Conservation (phyloP, 495 filamentous ascomycete genomes). For the Chlorociboria aeruginascens region DNA sequence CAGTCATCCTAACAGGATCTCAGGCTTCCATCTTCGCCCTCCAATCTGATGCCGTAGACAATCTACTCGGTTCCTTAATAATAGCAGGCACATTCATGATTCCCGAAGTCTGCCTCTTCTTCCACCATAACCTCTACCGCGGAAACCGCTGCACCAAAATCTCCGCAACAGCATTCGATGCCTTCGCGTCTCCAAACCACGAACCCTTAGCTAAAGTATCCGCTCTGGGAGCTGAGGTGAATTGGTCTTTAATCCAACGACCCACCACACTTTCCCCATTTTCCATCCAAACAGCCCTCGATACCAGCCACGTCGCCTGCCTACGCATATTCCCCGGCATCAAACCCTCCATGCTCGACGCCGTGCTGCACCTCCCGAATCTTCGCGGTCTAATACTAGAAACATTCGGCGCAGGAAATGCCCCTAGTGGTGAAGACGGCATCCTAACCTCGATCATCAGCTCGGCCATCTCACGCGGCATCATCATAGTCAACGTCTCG, state of each 20-base stretch:
- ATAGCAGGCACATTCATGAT: conserved; percentile 95
- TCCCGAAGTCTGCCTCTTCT: conserved; percentile 92
- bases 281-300: conserved; percentile 61
- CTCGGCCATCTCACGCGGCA: conserved; percentile 64
- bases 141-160: conserved; percentile 87
- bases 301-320: conserved; percentile 84
- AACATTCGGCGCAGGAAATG: conserved; percentile 93
- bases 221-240: conserved; percentile 68
- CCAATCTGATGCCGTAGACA: conserved; percentile 93
- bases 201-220: conserved; percentile 69
- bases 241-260: conserved; percentile 70
- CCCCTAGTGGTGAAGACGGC: conserved; percentile 73
- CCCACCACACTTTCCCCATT: conserved; percentile 65
- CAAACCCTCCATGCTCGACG: conserved; percentile 72
- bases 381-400: conserved; percentile 80
- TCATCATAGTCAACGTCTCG: conserved; percentile 85
- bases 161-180: conserved; percentile 73
- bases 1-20: conserved; percentile 81
- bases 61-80: conserved; percentile 82
- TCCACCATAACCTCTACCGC: conserved; percentile 84
- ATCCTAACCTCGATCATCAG: conserved; percentile 71
- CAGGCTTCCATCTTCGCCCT: conserved; percentile 89
- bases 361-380: conserved; percentile 65
- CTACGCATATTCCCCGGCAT: conserved; percentile 94
- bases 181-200: conserved; percentile 79